A percentile compares a stretch with the other conserved stretches of the same genome.
phyloP scores from a whole-genome alignment of 2,329 filamentous ascomycete genomes.

The Falciphora oryzae region DNA sequence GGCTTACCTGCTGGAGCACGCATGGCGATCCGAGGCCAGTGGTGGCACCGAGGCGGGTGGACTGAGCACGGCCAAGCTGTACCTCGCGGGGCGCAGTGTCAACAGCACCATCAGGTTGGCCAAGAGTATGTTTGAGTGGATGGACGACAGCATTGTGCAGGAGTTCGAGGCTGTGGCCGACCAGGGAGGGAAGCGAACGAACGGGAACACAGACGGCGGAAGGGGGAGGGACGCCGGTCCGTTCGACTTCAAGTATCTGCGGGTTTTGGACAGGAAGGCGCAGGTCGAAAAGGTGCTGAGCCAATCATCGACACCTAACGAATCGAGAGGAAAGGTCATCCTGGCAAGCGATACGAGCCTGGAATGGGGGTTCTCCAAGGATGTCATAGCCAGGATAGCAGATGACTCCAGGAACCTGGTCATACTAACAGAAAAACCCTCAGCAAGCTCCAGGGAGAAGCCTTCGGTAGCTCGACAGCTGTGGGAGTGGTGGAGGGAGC shows the following conservation, averaged over 20 bases:
- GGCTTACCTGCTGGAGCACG: slow-evolving; percentile 85
- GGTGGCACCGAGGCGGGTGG: slow-evolving; percentile 38
- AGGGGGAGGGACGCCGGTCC: slow-evolving; percentile 59
- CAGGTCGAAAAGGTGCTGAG: slow-evolving; percentile 68
- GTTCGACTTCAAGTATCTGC: slow-evolving; percentile 85
- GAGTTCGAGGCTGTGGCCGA: slow-evolving; percentile 75
- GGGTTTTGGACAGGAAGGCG: slow-evolving; percentile 73
- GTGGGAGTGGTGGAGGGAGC: slow-evolving; percentile 71
- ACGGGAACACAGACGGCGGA: slow-evolving; percentile 37
- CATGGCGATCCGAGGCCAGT: slow-evolving; percentile 67
- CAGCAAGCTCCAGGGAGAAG: slow-evolving; percentile 34
- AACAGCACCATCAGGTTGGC: slow-evolving; percentile 87
- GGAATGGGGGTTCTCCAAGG: slow-evolving; percentile 92
- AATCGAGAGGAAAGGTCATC: slow-evolving; percentile 61
- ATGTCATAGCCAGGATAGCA: slow-evolving; percentile 68
- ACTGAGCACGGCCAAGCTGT: slow-evolving; percentile 56
- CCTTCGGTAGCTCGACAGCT: slow-evolving; percentile 66
- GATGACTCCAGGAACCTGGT: slow-evolving; percentile 75
- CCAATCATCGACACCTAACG: slow-evolving; percentile 19
- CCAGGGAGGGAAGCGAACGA: slow-evolving; percentile 34
- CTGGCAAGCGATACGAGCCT: slow-evolving; percentile 84
- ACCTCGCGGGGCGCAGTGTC: slow-evolving; percentile 79
- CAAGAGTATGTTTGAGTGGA: slow-evolving; percentile 97
- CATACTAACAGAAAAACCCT: slow-evolving; percentile 73
- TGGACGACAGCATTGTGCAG: slow-evolving; percentile 91